phyloP scores from a whole-genome alignment of 257 asterid genomes.

The Asclepias syriaca region DNA sequence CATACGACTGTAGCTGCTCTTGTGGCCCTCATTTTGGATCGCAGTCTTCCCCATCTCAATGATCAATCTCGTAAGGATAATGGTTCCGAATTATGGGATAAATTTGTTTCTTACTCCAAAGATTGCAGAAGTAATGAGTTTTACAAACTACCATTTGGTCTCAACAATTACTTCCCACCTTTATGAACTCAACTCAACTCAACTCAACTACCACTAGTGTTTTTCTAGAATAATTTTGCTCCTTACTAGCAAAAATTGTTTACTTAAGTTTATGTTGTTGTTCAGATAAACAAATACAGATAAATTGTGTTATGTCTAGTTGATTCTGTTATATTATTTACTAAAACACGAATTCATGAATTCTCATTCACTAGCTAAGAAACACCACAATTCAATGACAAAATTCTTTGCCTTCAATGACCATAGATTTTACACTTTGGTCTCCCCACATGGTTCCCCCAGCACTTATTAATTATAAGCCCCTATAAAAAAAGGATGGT shows the following conservation, averaged over 20 bases:
- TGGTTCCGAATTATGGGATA: conserved; percentile 65
- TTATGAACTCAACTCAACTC: conserved; percentile 13
- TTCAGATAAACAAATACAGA: not conserved
- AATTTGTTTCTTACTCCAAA: conserved; percentile 43
- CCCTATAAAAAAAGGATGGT: not conserved
- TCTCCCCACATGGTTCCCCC: not conserved
- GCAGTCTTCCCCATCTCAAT: conserved; percentile 33
- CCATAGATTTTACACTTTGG: not conserved
- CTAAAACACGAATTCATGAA: too few relatives aligned
- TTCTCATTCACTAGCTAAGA: too few relatives aligned
- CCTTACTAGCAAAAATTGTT: not conserved
- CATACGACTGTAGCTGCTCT: conserved; percentile 48
- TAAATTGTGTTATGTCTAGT: too few relatives aligned
- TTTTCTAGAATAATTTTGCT: not conserved
- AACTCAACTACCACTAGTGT: not conserved
- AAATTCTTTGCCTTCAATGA: not conserved
- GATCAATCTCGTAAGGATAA: conserved; percentile 43
- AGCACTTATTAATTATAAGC: not conserved
- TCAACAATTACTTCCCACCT: conserved; percentile 59
- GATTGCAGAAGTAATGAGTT: conserved; percentile 64
- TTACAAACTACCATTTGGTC: conserved; percentile 52
- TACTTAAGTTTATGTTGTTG: not conserved
- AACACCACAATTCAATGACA: too few relatives aligned
- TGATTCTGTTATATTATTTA: too few relatives aligned
- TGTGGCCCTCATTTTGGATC: conserved; percentile 43